Conservation (phyloP, 1,139 yeast species). For the Zygoascus hellenicus region DNA sequence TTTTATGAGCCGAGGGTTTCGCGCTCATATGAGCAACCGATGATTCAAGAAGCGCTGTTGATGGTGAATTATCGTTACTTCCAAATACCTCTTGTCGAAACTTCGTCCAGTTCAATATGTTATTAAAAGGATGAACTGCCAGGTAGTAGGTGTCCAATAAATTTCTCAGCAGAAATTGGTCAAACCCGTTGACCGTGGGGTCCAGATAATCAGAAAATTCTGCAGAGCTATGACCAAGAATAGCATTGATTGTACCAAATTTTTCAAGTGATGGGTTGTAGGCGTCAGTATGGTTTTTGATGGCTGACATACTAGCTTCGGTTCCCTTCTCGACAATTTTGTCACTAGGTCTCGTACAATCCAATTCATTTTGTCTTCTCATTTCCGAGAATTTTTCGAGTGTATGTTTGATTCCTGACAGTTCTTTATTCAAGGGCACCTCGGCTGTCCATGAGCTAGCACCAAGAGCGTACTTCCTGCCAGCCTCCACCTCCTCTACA, state of each 20-base stretch:
- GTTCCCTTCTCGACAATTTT: neutral
- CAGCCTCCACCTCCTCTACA: slow-evolving; percentile 1
- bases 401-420: slow-evolving; percentile 1
- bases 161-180: slow-evolving; percentile 3
- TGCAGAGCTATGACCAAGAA: neutral
- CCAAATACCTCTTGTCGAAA: neutral
- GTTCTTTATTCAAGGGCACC: neutral
- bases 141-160: slow-evolving; percentile 1
- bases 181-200: neutral
- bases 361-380: slow-evolving; percentile 1
- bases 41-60: slow-evolving; percentile 1
- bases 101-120: neutral
- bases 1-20: neutral
- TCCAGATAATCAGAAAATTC: slow-evolving; percentile 2
- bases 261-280: too few relatives aligned
- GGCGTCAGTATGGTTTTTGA: neutral
- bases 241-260: neutral
- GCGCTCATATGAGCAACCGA: neutral
- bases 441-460: slow-evolving; percentile 4
- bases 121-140: slow-evolving; percentile 3
- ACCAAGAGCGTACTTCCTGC: neutral
- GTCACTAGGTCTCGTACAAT: slow-evolving; percentile 1
- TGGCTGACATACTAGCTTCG: neutral
- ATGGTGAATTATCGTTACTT: neutral
- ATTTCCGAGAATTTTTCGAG: neutral